A percentile compares a stretch with the other conserved stretches of the same genome.
Conservation (phyloP, 1,284 basidiomycete genomes). For the Leccinum huronense region DNA sequence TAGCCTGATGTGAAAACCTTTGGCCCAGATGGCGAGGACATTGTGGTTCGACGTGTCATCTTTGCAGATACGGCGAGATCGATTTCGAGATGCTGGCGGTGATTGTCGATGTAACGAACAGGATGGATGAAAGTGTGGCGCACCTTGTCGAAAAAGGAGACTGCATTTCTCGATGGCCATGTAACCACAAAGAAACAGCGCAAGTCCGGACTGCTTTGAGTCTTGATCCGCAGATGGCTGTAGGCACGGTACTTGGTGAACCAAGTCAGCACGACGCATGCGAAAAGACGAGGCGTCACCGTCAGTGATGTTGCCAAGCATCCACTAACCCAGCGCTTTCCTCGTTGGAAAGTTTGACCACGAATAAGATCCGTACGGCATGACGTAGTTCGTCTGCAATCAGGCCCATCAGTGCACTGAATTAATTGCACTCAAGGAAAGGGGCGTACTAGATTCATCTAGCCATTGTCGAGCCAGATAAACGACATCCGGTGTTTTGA, state of each 20-base stretch:
- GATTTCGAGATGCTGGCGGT: slow-evolving; percentile 77
- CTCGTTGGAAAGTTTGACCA: slow-evolving; percentile 65
- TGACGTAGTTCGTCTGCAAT: slow-evolving; percentile 68
- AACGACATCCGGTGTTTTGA: slow-evolving; percentile 66
- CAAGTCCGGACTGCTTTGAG: slow-evolving; percentile 56
- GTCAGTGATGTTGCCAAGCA: slow-evolving; percentile 68
- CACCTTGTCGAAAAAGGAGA: slow-evolving; percentile 68
- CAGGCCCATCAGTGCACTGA: slow-evolving; percentile 1
- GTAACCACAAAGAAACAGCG: slow-evolving; percentile 79
- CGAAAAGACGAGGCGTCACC: slow-evolving; percentile 24
- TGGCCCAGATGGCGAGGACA: slow-evolving; percentile 79
- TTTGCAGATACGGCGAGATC: slow-evolving; percentile 70
- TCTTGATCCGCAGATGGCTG: slow-evolving; percentile 57
- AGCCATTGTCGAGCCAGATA: slow-evolving; percentile 77
- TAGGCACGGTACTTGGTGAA: slow-evolving; percentile 58
- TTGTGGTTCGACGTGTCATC: slow-evolving; percentile 67
- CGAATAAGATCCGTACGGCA: slow-evolving; percentile 73
- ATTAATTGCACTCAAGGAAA: neutral
- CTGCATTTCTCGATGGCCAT: slow-evolving; percentile 82
- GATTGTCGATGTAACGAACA: slow-evolving; percentile 1
- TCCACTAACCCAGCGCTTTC: slow-evolving; percentile 63
- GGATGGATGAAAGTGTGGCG: neutral
- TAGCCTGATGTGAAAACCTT: slow-evolving; percentile 95
- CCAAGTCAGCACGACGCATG: slow-evolving; percentile 13
- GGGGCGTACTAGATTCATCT: slow-evolving; percentile 60